Evolutionary conservation across 441 rosid species (phyloP), one percentile per base, ranked within the genome.

Genomic region (Gossypium davidsonii): DNA sequence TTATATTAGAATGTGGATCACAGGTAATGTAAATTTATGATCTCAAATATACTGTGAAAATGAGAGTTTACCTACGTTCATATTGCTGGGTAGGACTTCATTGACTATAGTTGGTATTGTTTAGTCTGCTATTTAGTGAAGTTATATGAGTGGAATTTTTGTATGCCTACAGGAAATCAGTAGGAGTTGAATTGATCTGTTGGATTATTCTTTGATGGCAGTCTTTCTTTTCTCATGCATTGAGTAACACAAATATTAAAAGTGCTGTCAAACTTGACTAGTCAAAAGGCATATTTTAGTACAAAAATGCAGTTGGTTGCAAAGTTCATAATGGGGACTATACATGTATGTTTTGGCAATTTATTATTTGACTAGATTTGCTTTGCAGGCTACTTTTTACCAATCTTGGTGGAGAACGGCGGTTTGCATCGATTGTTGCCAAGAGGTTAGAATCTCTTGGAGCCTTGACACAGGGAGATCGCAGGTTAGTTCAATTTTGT

Each of bases 361-460:
- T 11, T 64, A 73, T 77, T 42, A 42, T 66, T 71, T 57, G 34
- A 64, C 42, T 49, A 15, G 64, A 59, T 74, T 64, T 62, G 42
- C 48, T 15, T 52, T 79, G 72, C 85, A 93, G 99, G 83, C 78
- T 95, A 66, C 86, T 95, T 28, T 95, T 95, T 73, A 90, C 97
- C 66, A 90, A 93, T 87, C 97, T 95, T 64, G 97, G 98, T 78
- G 99, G 99, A 73, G 99, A 95, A 72, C 97, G 99, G 11, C 97
- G 99, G 67, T 95, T 95, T 89, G 99, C 99, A 77, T 95, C 99
- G 72, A 90, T 95, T 72, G 98, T 95, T 76, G 99, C 99, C 65
- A 93, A 95, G 91, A 86, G 99, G 80, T 84, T 95, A 79, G 98
- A 90, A 82, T 88, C 96, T 66, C 96, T 95, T 71, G 99, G 99